Evolutionary conservation across 2,329 filamentous ascomycete genomes (phyloP), one percentile per base, ranked within the genome.

Genomic region (Cercospora sp.): DNA sequence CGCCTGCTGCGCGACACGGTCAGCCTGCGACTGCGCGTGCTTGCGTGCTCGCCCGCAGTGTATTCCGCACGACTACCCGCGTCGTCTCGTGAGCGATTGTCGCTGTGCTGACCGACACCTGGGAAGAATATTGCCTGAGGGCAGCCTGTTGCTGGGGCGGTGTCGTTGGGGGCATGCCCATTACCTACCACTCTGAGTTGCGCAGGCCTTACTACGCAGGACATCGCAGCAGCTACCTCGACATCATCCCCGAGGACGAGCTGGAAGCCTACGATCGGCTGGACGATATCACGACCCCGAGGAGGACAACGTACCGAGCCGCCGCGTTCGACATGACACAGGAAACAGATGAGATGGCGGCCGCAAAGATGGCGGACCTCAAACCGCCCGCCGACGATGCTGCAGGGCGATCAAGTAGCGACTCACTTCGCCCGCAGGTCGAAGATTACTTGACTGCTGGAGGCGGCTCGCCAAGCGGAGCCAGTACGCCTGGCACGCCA

Each of bases 401-500:
- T 30, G 71, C 68, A 40, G 65, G 65, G 18, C 68, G 64, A 23
- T 65, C 64, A 51, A 51, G 62, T 53, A 71, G 69, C 64, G 67
- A 73, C 60, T 48, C 68, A 20, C 62, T 70, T 59, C 62, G 23
- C 3, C 62, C 62, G 4, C 72, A 72, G 48, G 65, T 48, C 23
- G 64, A 71, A 60, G 75, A 79, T 70, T 78, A 79, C 63, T 68
- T 79, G 36, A 74, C 87, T 7, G 75, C 73, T 42, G 71, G 68
- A 16, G 70, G 69, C 26, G 72, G 84, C 84, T 74, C 72, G 8
- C 55, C 65, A 9, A 73, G 74, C 64, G 63, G 59, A 79, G 79
- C 13, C 77, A 73, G 66, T 62, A 78, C 76, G 36, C 77, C 77
- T 8, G 70, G 69, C 80, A 63, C 84, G 79, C 78, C 82, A 53